phyloP scores from a whole-genome alignment of 306 rosid species.

The Glycine soja region DNA sequence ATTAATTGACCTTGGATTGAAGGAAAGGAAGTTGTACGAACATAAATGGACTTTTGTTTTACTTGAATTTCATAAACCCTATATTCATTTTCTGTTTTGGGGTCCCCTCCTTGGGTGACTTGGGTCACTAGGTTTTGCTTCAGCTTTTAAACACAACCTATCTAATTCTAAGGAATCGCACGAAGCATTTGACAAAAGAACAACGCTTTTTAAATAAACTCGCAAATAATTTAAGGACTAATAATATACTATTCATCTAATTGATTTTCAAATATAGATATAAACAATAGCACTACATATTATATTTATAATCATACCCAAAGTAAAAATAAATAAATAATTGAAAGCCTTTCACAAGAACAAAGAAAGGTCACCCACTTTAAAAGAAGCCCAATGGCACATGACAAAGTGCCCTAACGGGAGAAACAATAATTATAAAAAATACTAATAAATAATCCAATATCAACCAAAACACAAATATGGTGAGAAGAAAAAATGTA shows the following conservation, averaged over 20 bases:
- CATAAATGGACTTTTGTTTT: neutral
- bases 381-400: slow-evolving; percentile 42
- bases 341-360: neutral
- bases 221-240: neutral
- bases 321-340: neutral
- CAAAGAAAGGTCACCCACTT: slow-evolving; percentile 44
- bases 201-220: neutral
- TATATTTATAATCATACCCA: neutral
- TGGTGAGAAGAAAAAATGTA: slow-evolving; percentile 15
- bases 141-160: neutral
- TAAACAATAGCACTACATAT: neutral
- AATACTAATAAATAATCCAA: neutral
- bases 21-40: slow-evolving; percentile 18
- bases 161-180: neutral
- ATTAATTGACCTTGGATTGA: slow-evolving; percentile 17
- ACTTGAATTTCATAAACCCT: neutral
- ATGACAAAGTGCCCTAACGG: slow-evolving; percentile 20
- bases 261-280: neutral
- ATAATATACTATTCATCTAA: neutral
- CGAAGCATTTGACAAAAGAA: neutral
- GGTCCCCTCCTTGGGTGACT: neutral
- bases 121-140: neutral
- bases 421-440: neutral
- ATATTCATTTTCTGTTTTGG: neutral
- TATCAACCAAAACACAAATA: slow-evolving; percentile 18